These are phyloP conservation scores for Fusarium sp. DNA, from an alignment of 2,329 filamentous ascomycete genomes.

Conservation along the genomic window DNA sequence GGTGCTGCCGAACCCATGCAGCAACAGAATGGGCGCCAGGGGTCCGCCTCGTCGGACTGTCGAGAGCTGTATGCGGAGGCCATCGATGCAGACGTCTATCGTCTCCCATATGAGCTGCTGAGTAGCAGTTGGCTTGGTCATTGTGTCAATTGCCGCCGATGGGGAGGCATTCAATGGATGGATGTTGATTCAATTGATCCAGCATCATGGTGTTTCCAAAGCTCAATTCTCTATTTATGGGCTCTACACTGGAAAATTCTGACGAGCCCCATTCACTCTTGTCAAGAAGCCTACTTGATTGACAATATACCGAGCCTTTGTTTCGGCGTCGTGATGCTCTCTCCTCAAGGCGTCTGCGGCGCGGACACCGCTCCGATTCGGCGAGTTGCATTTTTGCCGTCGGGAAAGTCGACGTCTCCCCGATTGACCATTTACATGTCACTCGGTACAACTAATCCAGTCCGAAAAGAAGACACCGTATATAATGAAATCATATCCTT, in stretches of 20 bases:
- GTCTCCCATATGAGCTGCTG: background rate
- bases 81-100: background rate
- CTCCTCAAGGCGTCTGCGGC: too few relatives aligned
- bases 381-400: too few relatives aligned
- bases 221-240: background rate
- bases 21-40: background rate
- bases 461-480: too few relatives aligned
- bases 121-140: background rate
- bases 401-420: too few relatives aligned
- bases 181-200: background rate
- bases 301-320: background rate
- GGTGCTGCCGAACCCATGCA: slow-evolving; percentile 3
- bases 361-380: too few relatives aligned
- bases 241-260: background rate
- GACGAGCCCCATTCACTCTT: too few relatives aligned
- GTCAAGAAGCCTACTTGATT: slow-evolving; percentile 10
- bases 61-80: background rate
- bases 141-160: background rate
- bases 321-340: too few relatives aligned
- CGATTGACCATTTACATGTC: too few relatives aligned
- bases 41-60: background rate
- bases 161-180: background rate
- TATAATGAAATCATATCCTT: too few relatives aligned
- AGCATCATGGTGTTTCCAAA: background rate
- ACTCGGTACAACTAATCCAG: too few relatives aligned